Percentiles rank a stretch among this genome's conserved stretches.
These are phyloP conservation scores for Podila minutissima DNA, from an alignment of 192 early-diverging fungal genomes.

Conservation along the genomic window DNA sequence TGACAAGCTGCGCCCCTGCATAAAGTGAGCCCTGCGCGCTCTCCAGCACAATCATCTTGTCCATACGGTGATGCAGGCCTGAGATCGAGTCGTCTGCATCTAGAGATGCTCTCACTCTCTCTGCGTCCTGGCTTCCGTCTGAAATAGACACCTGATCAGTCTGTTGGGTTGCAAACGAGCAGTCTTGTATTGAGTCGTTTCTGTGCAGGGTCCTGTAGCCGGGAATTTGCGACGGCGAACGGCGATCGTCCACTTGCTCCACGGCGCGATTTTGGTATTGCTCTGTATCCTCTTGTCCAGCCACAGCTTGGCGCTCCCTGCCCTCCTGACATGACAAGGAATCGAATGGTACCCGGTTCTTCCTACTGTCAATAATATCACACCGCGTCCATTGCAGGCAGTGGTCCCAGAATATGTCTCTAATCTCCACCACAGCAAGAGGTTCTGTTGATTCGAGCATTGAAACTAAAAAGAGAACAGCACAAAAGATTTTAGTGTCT, in stretches of 20 bases:
- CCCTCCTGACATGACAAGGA: neutral
- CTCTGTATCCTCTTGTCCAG: too few relatives aligned
- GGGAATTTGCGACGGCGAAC: too few relatives aligned
- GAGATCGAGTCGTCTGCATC: constrained; percentile 22
- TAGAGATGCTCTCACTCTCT: neutral
- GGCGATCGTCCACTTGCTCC: too few relatives aligned
- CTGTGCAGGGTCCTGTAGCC: too few relatives aligned
- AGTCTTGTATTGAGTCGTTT: too few relatives aligned
- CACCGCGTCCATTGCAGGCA: constrained; percentile 32
- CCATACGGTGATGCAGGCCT: constrained; percentile 20
- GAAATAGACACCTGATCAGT: neutral
- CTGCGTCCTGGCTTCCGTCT: neutral
- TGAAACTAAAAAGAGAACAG: constrained; percentile 5
- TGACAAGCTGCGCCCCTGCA: neutral
- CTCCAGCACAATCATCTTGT: constrained; percentile 5
- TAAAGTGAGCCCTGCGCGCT: constrained; percentile 16
- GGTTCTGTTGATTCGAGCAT: constrained; percentile 36
- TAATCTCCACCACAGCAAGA: constrained; percentile 9
- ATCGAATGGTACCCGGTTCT: constrained; percentile 20
- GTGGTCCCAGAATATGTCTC: constrained; percentile 2
- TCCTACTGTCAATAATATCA: constrained; percentile 10
- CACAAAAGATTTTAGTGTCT: neutral
- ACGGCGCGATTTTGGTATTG: too few relatives aligned
- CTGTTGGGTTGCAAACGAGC: too few relatives aligned
- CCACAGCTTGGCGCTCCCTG: too few relatives aligned